phyloP scores from a whole-genome alignment of 352 stramenopile genomes.

The Globisporangium okanoganense region DNA sequence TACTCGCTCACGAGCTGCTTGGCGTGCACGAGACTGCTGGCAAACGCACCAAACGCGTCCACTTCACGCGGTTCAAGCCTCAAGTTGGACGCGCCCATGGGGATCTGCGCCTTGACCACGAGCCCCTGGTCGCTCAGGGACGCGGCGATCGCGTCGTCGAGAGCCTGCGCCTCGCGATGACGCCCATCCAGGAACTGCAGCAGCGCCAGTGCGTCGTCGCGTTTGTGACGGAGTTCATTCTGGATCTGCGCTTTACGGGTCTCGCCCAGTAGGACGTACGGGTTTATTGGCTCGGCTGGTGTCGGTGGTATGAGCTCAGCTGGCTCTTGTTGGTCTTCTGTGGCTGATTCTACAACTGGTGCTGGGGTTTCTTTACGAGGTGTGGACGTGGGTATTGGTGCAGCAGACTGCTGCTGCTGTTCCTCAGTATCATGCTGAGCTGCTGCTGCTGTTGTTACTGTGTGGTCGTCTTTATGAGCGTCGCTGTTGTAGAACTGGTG shows the following conservation, averaged over 20 bases:
- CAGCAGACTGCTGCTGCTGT: not conserved
- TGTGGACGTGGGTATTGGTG: not conserved
- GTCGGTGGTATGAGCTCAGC: too few relatives aligned
- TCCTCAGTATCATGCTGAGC: not conserved
- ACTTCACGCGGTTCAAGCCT: constrained; percentile 42
- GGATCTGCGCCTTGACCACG: constrained; percentile 72
- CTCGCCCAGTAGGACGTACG: constrained; percentile 33
- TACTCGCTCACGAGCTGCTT: constrained; percentile 57
- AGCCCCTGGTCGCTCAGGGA: constrained; percentile 51
- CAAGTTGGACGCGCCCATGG: constrained; percentile 59
- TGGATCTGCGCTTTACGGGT: constrained; percentile 36
- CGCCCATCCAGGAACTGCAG: constrained; percentile 50
- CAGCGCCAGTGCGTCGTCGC: constrained; percentile 26
- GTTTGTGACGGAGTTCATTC: constrained; percentile 23
- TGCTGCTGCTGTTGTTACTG: not conserved
- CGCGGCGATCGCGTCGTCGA: constrained; percentile 39
- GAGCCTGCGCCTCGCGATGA: constrained; percentile 31
- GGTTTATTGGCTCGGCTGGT: constrained; percentile 7
- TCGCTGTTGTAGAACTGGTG: constrained; percentile 38
- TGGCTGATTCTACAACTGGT: not conserved
- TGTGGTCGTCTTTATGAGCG: not conserved
- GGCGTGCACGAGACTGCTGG: constrained; percentile 42
- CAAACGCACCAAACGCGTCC: constrained; percentile 39
- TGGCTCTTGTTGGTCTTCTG: not conserved
- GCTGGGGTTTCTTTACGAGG: not conserved